Conservation (phyloP, 1,284 basidiomycete genomes). For the Chalciporus sp. region DNA sequence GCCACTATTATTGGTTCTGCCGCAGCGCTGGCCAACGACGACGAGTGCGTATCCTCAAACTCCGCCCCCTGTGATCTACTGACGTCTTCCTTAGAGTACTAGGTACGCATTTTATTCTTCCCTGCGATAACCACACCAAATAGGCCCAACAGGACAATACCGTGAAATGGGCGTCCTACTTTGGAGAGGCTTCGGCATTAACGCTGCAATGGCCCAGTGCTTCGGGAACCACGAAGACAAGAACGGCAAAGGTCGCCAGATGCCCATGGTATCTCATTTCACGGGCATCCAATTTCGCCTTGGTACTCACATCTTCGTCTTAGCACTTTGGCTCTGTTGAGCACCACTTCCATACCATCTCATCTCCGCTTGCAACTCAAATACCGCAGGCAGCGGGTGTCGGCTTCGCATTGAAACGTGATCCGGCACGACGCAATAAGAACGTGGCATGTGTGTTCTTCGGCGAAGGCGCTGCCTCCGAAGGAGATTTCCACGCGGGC, state of each 20-base stretch:
- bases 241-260: conserved; percentile 86
- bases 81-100: conserved; percentile 50
- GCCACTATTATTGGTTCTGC: conserved; percentile 90
- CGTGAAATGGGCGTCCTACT: conserved; percentile 90
- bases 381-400: conserved; percentile 96
- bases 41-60: conserved; percentile 68
- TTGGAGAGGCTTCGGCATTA: conserved; percentile 80
- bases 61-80: neutral
- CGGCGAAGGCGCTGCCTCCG: conserved; percentile 82
- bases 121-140: neutral
- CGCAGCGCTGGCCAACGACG: conserved; percentile 79
- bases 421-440: conserved; percentile 68
- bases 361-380: conserved; percentile 92
- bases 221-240: conserved; percentile 84
- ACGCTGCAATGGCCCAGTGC: conserved; percentile 84
- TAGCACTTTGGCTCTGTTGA: conserved; percentile 86
- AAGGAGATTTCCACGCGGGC: conserved; percentile 80
- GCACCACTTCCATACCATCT: conserved; percentile 92
- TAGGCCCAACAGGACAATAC: conserved; percentile 64
- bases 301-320: conserved; percentile 3
- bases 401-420: conserved; percentile 85
- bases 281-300: neutral
- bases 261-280: conserved; percentile 70
- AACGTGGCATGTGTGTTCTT: conserved; percentile 91
- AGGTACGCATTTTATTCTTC: conserved; percentile 41